Evolutionary conservation across 257 asterid species (phyloP).

Genomic region (Fraxinus anomala): DNA sequence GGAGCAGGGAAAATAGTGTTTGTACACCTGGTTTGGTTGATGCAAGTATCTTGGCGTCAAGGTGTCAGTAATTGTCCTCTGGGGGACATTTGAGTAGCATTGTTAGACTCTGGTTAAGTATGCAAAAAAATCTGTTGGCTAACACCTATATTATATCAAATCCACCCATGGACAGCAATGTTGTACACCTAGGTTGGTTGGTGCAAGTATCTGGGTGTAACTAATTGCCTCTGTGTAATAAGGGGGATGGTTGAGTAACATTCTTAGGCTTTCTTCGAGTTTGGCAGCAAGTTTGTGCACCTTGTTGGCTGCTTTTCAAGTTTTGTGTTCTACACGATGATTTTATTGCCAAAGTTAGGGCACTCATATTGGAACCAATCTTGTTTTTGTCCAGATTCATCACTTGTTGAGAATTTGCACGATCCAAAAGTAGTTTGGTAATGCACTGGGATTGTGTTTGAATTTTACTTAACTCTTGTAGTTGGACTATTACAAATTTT

Average conservation of each 20-base stretch:
- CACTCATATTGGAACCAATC: not conserved
- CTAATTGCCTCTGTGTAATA: not conserved
- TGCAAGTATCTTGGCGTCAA: not conserved
- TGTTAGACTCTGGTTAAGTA: not conserved
- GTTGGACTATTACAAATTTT: not conserved
- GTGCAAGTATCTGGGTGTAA: not conserved
- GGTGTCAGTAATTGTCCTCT: not conserved
- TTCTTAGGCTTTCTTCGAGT: not conserved
- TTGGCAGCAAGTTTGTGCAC: not conserved
- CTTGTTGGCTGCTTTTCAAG: not conserved
- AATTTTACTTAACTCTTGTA: not conserved
- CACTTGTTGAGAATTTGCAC: not conserved
- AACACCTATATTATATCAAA: not conserved
- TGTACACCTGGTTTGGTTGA: not conserved
- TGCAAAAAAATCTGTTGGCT: not conserved
- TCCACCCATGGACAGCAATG: not conserved
- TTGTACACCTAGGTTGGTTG: not conserved
- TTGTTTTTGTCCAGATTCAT: no score
- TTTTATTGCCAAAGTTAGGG: not conserved
- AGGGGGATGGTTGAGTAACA: not conserved
- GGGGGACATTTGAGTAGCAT: not conserved
- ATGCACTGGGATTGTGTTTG: not conserved
- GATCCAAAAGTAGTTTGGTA: not conserved
- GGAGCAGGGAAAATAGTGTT: not conserved
- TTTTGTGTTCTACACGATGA: not conserved